Conservation (phyloP, 129 eudicot species). For the Helichrysum umbraculigerum region DNA sequence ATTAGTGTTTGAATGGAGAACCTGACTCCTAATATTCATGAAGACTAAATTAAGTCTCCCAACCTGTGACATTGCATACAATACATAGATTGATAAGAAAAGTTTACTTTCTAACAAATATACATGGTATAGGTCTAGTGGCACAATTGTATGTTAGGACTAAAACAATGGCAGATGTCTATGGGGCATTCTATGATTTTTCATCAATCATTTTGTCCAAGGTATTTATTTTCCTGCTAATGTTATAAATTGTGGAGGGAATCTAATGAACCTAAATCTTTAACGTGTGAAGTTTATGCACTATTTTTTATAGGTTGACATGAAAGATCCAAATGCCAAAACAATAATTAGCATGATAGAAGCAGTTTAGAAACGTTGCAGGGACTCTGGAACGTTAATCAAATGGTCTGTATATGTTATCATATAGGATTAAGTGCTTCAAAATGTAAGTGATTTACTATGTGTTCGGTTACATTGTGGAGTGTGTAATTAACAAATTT, state of each 20-base stretch:
- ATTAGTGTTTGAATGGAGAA: no score
- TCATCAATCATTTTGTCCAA: neutral
- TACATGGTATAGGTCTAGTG: neutral
- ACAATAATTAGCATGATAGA: conserved; percentile 4
- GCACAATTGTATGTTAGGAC: neutral
- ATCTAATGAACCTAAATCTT: neutral
- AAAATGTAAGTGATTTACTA: no score
- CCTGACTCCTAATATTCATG: no score
- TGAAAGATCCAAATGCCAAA: conserved; percentile 21
- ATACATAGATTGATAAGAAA: neutral
- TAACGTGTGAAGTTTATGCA: neutral
- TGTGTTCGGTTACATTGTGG: no score
- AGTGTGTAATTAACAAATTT: no score
- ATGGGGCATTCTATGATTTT: conserved; percentile 10
- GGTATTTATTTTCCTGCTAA: neutral
- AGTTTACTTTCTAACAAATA: neutral
- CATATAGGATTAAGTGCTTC: no score
- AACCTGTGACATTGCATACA: no score
- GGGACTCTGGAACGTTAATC: neutral
- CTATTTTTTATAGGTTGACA: conserved; percentile 51
- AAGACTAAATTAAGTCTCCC: no score
- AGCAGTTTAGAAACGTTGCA: neutral
- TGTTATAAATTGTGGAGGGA: neutral
- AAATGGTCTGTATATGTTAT: neutral
- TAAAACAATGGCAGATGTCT: conserved; percentile 15